Evolutionary conservation across 208 protist species (phyloP).

Genomic region (Lotmaria passim): DNA sequence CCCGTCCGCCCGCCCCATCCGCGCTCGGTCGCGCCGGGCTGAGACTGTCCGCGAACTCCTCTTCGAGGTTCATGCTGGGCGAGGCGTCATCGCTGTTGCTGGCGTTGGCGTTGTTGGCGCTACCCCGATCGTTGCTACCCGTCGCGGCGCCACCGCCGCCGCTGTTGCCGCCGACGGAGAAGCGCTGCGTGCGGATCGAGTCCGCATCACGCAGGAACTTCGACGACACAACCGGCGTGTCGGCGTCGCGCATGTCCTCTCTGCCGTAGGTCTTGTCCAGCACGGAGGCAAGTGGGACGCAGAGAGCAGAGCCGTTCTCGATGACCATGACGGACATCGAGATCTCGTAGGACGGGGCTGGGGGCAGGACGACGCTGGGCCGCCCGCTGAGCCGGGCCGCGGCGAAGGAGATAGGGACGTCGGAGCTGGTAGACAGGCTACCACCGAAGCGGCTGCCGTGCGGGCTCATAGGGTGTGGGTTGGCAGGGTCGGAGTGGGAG

Average conservation of each 20-base stretch:
- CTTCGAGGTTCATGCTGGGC: constrained; percentile 46
- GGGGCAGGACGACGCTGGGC: constrained; percentile 21
- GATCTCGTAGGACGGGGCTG: constrained; percentile 56
- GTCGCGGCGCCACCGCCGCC: not conserved
- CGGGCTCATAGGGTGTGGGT: constrained; percentile 16
- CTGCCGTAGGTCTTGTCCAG: constrained; percentile 83
- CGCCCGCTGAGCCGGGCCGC: constrained; percentile 40
- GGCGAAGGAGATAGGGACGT: constrained; percentile 27
- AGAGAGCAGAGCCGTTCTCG: constrained; percentile 77
- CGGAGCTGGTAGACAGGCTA: constrained; percentile 19
- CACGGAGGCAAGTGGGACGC: constrained; percentile 74
- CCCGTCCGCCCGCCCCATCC: constrained; percentile 11
- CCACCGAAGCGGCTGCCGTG: constrained; percentile 11
- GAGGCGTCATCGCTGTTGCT: constrained; percentile 27
- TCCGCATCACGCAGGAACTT: constrained; percentile 57
- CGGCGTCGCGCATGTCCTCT: constrained; percentile 79
- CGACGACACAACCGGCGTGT: constrained; percentile 79
- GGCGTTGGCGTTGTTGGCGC: constrained; percentile 5
- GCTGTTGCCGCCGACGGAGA: constrained; percentile 49
- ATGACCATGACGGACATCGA: constrained; percentile 90
- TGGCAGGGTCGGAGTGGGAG: constrained; percentile 29
- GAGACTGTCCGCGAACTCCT: constrained; percentile 32
- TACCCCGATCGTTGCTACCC: too few relatives aligned
- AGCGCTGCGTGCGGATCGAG: constrained; percentile 53
- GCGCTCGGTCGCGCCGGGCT: constrained; percentile 13